phyloP scores from a whole-genome alignment of 1,284 basidiomycete genomes.

The Trichosporon asahii region DNA sequence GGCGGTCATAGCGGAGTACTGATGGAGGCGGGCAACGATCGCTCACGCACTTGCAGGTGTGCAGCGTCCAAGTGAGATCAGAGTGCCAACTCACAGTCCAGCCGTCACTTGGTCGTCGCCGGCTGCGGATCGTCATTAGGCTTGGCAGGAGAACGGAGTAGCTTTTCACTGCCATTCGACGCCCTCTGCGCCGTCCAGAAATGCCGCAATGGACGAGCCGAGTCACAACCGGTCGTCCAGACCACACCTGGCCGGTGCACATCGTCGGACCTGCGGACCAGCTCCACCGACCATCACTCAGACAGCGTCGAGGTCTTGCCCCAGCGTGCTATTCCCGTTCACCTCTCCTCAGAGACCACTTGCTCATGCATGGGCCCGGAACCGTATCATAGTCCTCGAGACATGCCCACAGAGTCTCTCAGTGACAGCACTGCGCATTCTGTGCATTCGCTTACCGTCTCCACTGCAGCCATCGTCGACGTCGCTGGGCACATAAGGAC shows the following conservation, averaged over 20 bases:
- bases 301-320: not conserved
- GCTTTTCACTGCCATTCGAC: too few species aligned
- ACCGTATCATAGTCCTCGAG: not conserved
- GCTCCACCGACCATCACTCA: not conserved
- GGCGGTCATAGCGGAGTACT: not conserved
- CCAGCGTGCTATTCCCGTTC: not conserved
- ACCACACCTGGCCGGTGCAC: not conserved
- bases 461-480: too few species aligned
- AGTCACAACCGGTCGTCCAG: not conserved
- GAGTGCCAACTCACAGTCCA: not conserved
- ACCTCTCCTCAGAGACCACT: not conserved
- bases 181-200: too few species aligned
- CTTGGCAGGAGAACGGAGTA: not conserved
- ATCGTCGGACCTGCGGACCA: not conserved
- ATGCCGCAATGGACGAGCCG: too few species aligned
- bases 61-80: not conserved
- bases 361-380: not conserved
- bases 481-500: too few species aligned
- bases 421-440: not conserved
- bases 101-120: not conserved
- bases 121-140: not conserved
- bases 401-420: not conserved
- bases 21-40: too few species aligned
- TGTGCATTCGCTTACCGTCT: too few species aligned
- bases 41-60: too few species aligned